Evolutionary conservation across 805 yeast species (phyloP), one percentile per base, ranked within the genome.

Genomic region (Wickerhamomyces sydowiorum): DNA sequence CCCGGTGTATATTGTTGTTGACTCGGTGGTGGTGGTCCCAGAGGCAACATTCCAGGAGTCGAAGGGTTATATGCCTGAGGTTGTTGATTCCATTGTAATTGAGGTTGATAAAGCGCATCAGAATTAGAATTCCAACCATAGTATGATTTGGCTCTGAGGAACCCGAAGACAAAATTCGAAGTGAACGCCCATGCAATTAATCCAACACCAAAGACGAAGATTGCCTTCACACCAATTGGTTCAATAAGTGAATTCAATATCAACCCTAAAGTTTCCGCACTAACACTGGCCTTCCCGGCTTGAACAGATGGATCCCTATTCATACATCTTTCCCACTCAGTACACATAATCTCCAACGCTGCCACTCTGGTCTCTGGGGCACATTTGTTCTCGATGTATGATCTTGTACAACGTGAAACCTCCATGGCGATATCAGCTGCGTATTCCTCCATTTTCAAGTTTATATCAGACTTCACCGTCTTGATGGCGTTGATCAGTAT

Each of bases 321-420:
- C 85, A 82, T 81, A 55, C 91, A 83, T 36, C 69, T 69, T 40
- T 69, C 73, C 89, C 88, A 85, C 43, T 69, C 64, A 14, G 67
- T 62, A 59, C 93, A 85, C 30, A 69, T 66, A 21, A 64, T 62
- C 42, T 73, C 75, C 43, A 83, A 56, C 3, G 81, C 84, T 1
- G 89, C 84, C 3, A 73, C 77, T 9, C 76, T 64, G 4, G 69
- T 63, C 10, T 70, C 75, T 4, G 78, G 78, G 14, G 66, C 66
- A 57, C 95, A 85, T 30, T 68, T 58, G 58, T 84, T 85, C 10
- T 69, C 73, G 29, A 61, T 36, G 55, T 73, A 84, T 17, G 74
- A 62, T 23, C 73, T 59, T 21, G 70, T 60, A 57, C 91, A 84
- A 21, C 62, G 62, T 10, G 71, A 72, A 2, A 80, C 75, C 49